phyloP scores from a whole-genome alignment of 2,329 filamentous ascomycete species.

The Sphaerulina vaccinii region DNA sequence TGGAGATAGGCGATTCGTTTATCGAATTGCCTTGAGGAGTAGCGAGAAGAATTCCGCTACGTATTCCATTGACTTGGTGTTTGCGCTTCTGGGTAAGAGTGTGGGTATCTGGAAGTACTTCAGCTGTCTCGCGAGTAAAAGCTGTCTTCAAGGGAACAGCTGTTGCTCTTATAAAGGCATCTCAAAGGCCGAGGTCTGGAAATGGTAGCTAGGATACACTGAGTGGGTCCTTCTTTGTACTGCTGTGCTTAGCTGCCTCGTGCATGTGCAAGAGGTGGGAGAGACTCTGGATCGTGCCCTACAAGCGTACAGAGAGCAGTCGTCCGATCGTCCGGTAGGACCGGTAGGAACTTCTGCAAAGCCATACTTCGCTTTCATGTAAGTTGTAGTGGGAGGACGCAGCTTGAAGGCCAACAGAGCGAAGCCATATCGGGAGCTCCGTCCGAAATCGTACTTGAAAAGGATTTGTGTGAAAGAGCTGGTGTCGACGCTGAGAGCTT shows the following conservation, averaged over 20 bases:
- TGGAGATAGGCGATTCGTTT: background rate
- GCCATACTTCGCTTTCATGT: too few species aligned
- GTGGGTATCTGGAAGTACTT: too few species aligned
- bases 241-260: background rate
- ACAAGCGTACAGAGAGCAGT: conserved; percentile 1
- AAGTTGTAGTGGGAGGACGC: too few species aligned
- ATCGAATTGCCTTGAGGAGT: conserved; percentile 19
- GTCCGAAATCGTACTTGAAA: too few species aligned
- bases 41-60: conserved; percentile 20
- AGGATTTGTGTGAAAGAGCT: too few species aligned
- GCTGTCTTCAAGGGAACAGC: background rate
- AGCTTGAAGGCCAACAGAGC: too few species aligned
- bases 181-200: conserved; percentile 11
- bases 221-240: background rate
- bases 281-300: background rate
- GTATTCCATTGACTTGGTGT: conserved; percentile 14
- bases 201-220: background rate
- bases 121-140: background rate
- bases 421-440: too few species aligned
- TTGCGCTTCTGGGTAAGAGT: background rate
- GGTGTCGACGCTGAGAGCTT: too few species aligned
- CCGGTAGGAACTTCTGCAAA: background rate
- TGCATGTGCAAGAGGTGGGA: background rate
- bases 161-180: background rate
- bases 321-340: conserved; percentile 12